phyloP scores from a whole-genome alignment of 1,139 yeast genomes.

The Candida frijolesensis region DNA sequence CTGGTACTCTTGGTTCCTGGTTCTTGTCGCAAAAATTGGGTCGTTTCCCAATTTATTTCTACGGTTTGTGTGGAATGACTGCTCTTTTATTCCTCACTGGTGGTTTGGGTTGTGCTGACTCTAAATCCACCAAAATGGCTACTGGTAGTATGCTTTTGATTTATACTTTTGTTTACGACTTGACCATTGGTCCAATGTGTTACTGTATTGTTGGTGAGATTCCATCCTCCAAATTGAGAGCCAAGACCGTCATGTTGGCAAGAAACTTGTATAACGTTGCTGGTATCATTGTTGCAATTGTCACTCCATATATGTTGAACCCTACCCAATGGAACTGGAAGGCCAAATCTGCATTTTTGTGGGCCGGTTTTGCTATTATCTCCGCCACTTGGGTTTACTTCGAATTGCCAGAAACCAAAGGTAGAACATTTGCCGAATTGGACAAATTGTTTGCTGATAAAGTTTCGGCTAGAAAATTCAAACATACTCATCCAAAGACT shows the following conservation, averaged over 20 bases:
- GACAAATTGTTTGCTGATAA: constrained; percentile 50
- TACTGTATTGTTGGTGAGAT: constrained; percentile 61
- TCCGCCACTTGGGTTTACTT: constrained; percentile 50
- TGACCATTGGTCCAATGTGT: constrained; percentile 61
- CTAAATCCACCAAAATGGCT: constrained; percentile 35
- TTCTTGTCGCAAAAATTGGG: constrained; percentile 48
- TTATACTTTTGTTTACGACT: constrained; percentile 53
- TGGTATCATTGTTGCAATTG: constrained; percentile 45
- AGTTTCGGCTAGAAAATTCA: constrained; percentile 48
- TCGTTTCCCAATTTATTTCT: constrained; percentile 48
- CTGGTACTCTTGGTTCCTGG: constrained; percentile 57
- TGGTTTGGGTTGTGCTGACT: constrained; percentile 26
- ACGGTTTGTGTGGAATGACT: constrained; percentile 43
- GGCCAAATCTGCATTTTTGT: constrained; percentile 62
- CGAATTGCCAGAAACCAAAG: constrained; percentile 61
- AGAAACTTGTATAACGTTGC: constrained; percentile 50
- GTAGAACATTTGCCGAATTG: constrained; percentile 61
- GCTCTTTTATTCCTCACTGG: constrained; percentile 47
- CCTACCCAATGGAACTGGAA: constrained; percentile 59
- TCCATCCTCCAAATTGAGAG: constrained; percentile 56
- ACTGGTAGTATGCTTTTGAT: constrained; percentile 50
- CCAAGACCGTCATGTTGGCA: constrained; percentile 58
- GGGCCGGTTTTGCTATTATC: constrained; percentile 50
- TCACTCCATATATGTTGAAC: constrained; percentile 62
- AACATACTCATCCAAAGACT: constrained; percentile 17